These are phyloP conservation scores for Catenaria anguillulae DNA, from an alignment of 371 early-diverging fungal species.

Conservation along the genomic window DNA sequence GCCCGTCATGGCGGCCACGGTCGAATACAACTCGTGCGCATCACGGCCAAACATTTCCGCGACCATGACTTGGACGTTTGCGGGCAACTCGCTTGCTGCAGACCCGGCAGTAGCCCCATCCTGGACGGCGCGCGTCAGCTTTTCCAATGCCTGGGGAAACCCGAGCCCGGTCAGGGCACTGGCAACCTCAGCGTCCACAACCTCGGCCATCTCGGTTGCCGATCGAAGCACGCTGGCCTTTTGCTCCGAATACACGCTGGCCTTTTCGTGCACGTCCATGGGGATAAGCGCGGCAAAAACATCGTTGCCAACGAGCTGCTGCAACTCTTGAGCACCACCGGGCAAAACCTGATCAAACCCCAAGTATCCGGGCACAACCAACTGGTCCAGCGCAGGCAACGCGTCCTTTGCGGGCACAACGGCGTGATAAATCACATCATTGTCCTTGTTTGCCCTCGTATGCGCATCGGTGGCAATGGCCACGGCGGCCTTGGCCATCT, in stretches of 20 bases:
- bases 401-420: slow-evolving; percentile 61
- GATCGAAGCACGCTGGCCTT: slow-evolving; percentile 75
- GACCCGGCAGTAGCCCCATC: slow-evolving; percentile 8
- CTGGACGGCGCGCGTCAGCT: slow-evolving; percentile 38
- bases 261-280: slow-evolving; percentile 75
- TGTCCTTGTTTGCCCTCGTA: slow-evolving; percentile 54
- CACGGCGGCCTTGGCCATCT: slow-evolving; percentile 40
- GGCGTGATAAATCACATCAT: slow-evolving; percentile 90
- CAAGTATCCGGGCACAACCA: slow-evolving; percentile 56
- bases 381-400: slow-evolving; percentile 63
- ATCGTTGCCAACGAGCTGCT: slow-evolving; percentile 43
- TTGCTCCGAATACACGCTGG: slow-evolving; percentile 85
- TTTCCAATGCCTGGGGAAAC: slow-evolving; percentile 54
- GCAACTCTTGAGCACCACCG: slow-evolving; percentile 12
- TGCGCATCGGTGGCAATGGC: slow-evolving; percentile 45
- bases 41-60: not conserved
- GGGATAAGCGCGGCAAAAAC: slow-evolving; percentile 79
- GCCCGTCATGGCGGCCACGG: not conserved
- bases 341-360: slow-evolving; percentile 22
- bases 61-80: not conserved
- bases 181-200: slow-evolving; percentile 72
- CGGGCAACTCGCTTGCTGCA: not conserved
- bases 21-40: not conserved
- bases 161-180: slow-evolving; percentile 73
- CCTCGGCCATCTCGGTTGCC: slow-evolving; percentile 55